Evolutionary conservation across 2,329 filamentous ascomycete genomes (phyloP).

Genomic region (Ophiostoma sp.): DNA sequence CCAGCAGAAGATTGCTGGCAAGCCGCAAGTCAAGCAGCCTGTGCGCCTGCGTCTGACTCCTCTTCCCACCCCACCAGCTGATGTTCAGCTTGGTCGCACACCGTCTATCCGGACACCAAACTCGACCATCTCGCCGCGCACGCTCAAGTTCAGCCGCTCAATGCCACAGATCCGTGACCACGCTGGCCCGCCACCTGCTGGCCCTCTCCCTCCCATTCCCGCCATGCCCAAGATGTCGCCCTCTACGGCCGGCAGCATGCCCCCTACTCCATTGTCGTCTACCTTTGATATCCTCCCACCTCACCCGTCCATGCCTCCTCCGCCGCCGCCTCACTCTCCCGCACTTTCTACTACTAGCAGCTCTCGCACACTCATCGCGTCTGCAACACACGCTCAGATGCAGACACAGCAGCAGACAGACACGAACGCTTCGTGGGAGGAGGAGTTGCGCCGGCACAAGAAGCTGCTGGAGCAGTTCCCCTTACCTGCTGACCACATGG

Average conservation of each 20-base stretch:
- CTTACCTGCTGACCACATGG: not conserved
- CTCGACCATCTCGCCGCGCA: constrained; percentile 1
- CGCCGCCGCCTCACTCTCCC: not conserved
- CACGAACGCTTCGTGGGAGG: constrained; percentile 16
- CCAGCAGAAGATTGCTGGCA: constrained; percentile 21
- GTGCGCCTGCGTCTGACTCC: constrained; percentile 20
- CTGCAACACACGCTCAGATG: not conserved
- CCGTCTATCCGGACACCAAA: not conserved
- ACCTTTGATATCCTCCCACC: not conserved
- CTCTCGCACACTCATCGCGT: not conserved
- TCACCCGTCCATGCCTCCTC: constrained; percentile 7
- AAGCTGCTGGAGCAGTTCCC: constrained; percentile 24
- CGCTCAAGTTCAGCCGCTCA: constrained; percentile 23
- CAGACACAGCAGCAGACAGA: not conserved
- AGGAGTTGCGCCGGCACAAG: constrained; percentile 22
- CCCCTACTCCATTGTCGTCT: constrained; percentile 1
- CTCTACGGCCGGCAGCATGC: not conserved
- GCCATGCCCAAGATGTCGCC: constrained; percentile 14
- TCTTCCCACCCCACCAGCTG: constrained; percentile 17
- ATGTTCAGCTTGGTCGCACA: not conserved
- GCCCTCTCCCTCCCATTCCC: constrained; percentile 23
- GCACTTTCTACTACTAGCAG: not conserved
- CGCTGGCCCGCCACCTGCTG: constrained; percentile 18
- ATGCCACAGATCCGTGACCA: constrained; percentile 23
- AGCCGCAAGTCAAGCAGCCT: constrained; percentile 18